Evolutionary conservation across 768 basidiomycete species (phyloP), one percentile per base, ranked within the genome.

Genomic region (Pulveroboletus sp.): DNA sequence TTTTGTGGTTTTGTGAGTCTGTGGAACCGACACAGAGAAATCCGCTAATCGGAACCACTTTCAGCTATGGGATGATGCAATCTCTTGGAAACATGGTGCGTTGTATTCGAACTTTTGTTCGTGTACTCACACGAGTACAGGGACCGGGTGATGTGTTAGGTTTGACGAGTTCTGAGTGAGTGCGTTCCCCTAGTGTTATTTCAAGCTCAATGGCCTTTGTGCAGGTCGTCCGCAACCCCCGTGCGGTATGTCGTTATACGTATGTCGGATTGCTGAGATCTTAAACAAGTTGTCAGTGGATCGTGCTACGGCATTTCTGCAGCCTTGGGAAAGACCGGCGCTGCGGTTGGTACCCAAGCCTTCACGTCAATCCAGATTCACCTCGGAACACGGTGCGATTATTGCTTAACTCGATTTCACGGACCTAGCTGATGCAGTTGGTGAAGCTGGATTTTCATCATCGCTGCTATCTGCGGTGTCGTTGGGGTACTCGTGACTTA

Each of bases 71-170:
- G 3, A 67, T 85, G 47, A 84, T 87, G 84, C 81, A 85, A 57
- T 84, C 80, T 4, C 77, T 74, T 39, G 84, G 84, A n/a, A 86
- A 86, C 57, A 42, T 86, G 69, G 81, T 78, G 60, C 35, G 69
- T 60, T 17, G 14, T 32, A 37, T 32, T 33, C 18, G 27, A 35
- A 11, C 26, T 51, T 28, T 21, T n/a, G 13, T 43, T 37, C 21
- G 8, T 40, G 43, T 28, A 21, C 40, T 63, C 11, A 69, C 42
- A 11, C 15, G 26, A 21, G 17, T 49, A 21, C 54, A 83, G 81
- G 84, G 85, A 15, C 84, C 85, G 3, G 86, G 86, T 18, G 78
- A 86, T 58, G 84, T 85, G 80, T 64, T 83, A 9, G 81, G 82
- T 43, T 73, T 85, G 38, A 79, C 81, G 43, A 82, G 80, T 45